Conservation (phyloP, 2,329 filamentous ascomycete genomes). For the Xylariaceae sp. region DNA sequence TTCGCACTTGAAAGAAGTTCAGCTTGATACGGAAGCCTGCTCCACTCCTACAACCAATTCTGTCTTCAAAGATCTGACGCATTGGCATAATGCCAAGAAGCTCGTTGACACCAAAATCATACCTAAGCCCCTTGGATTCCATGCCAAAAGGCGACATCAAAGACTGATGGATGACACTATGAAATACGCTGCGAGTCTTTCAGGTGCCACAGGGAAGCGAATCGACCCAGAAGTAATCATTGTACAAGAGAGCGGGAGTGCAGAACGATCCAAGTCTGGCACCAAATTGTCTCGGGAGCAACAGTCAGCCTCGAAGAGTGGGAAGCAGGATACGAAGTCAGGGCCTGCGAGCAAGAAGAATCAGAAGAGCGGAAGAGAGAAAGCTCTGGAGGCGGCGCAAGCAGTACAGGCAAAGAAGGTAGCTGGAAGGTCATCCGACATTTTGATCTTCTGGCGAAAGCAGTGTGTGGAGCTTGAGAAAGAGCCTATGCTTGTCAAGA, state of each 20-base stretch:
- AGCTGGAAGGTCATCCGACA: neutral
- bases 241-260: neutral
- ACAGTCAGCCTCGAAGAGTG: neutral
- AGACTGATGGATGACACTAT: conserved; percentile 1
- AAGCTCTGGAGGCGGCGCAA: neutral
- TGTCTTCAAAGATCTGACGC: neutral
- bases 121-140: neutral
- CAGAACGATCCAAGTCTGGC: neutral
- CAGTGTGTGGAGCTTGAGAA: neutral
- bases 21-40: neutral
- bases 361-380: neutral
- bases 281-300: neutral
- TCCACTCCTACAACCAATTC: neutral
- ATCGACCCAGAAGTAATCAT: conserved; percentile 2
- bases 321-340: neutral
- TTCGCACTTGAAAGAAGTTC: neutral
- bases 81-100: conserved; percentile 4
- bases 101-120: neutral
- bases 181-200: conserved; percentile 1
- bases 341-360: no score
- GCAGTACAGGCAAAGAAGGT: neutral
- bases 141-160: neutral
- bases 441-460: neutral
- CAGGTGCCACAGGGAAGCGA: neutral
- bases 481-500: neutral